These are phyloP conservation scores for Tolypocladium endophyticum DNA, from an alignment of 2,329 filamentous ascomycete genomes.

Conservation along the genomic window DNA sequence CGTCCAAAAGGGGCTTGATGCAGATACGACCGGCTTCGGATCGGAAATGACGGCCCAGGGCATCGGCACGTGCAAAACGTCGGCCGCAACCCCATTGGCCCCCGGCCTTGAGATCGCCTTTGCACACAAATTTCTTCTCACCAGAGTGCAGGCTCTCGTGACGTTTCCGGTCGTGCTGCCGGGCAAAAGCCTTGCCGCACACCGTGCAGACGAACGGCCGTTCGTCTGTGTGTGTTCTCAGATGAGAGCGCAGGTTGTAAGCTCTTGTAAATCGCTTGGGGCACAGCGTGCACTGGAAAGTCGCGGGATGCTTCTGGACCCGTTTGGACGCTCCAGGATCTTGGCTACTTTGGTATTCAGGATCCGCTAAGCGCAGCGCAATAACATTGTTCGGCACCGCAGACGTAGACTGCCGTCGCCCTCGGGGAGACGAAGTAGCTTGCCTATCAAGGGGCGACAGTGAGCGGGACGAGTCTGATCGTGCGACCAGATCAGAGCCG, in stretches of 20 bases:
- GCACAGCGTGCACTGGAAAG: conserved; percentile 87
- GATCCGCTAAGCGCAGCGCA: conserved; percentile 85
- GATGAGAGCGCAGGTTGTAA: conserved; percentile 90
- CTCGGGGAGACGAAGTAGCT: conserved; percentile 22
- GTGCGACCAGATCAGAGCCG: conserved; percentile 30
- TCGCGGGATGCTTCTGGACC: conserved; percentile 95
- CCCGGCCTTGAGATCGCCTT: conserved; percentile 74
- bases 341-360: conserved; percentile 63
- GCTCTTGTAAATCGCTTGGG: conserved; percentile 94
- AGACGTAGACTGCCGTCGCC: conserved; percentile 51
- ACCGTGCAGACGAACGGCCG: conserved; percentile 94
- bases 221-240: conserved; percentile 95
- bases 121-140: conserved; percentile 98
- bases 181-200: conserved; percentile 92
- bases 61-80: conserved; percentile 89
- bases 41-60: conserved; percentile 85
- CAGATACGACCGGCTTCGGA: conserved; percentile 93
- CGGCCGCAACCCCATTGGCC: conserved; percentile 88
- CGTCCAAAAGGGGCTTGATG: conserved; percentile 93
- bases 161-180: conserved; percentile 93
- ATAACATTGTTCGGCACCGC: conserved; percentile 55
- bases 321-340: conserved; percentile 58
- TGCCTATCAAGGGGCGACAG: conserved; percentile 49
- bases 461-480: conserved; percentile 41
- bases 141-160: conserved; percentile 94